A percentile compares a stretch with the other conserved stretches of the same genome.
Evolutionary conservation across 306 rosid genomes (phyloP).

Genomic region (Cucumis melo): DNA sequence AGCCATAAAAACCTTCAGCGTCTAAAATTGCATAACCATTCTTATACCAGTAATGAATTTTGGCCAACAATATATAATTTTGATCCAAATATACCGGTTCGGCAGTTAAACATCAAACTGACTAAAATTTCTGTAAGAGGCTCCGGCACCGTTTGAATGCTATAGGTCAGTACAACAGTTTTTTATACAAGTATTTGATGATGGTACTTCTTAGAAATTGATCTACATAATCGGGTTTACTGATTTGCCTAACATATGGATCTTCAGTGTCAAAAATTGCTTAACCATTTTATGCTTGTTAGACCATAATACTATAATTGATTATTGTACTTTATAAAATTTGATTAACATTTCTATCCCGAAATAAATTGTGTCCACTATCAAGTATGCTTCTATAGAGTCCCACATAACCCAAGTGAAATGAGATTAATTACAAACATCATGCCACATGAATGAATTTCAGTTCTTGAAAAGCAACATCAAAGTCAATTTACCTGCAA

Average conservation of each 20-base stretch:
- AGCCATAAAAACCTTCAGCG: neutral
- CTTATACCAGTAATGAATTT: neutral
- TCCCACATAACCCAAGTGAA: neutral
- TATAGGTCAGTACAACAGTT: neutral
- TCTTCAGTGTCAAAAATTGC: neutral
- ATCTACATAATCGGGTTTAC: neutral
- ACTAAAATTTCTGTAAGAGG: too few relatives aligned
- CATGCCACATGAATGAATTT: neutral
- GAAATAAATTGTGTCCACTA: neutral
- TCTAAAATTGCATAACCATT: neutral
- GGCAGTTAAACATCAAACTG: neutral
- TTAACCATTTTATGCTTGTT: neutral
- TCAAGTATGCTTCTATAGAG: neutral
- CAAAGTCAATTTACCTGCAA: conserved; percentile 44
- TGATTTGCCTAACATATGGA: neutral
- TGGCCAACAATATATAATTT: neutral
- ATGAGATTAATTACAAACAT: neutral
- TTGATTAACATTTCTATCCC: neutral
- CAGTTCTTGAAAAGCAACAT: too few relatives aligned
- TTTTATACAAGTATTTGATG: neutral
- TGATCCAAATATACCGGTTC: neutral
- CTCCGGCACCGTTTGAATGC: neutral
- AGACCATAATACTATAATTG: neutral
- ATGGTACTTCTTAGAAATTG: neutral
- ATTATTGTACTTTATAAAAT: neutral